Percentiles rank a stretch among this genome's conserved stretches.
Conservation (phyloP, 208 protist species). For the Crithidia sp. region DNA sequence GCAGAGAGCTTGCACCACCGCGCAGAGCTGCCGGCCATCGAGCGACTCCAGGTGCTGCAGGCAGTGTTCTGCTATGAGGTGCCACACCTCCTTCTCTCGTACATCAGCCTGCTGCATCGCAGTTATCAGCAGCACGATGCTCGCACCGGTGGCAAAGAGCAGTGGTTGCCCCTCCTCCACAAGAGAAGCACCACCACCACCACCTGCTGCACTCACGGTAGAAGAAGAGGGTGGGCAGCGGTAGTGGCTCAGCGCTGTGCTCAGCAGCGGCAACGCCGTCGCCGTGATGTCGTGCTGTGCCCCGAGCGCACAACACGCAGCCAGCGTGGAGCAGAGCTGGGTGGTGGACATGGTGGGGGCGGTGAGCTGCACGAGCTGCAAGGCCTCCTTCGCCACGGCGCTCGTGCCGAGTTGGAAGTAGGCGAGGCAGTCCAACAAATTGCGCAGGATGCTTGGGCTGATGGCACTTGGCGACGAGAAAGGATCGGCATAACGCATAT, state of each 20-base stretch:
- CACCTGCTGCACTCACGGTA: too few relatives aligned
- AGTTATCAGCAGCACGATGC: conserved; percentile 54
- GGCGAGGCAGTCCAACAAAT: conserved; percentile 77
- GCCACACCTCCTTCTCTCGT: conserved; percentile 74
- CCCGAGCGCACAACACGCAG: conserved; percentile 68
- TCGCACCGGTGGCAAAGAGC: conserved; percentile 22
- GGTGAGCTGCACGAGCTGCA: conserved; percentile 57
- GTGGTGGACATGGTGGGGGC: conserved; percentile 55
- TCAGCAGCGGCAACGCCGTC: conserved; percentile 60
- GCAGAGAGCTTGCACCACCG: conserved; percentile 62
- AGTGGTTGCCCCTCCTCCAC: conserved; percentile 6
- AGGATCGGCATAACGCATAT: too few relatives aligned
- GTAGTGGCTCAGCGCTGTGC: conserved; percentile 44
- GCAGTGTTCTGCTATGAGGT: conserved; percentile 75
- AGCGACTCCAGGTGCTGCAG: conserved; percentile 67
- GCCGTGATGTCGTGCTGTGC: conserved; percentile 54
- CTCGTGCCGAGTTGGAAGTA: conserved; percentile 76
- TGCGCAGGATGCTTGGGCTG: conserved; percentile 40
- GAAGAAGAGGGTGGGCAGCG: conserved; percentile 1
- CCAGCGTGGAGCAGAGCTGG: conserved; percentile 66
- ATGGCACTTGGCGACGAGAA: too few relatives aligned
- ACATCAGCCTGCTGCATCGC: conserved; percentile 53
- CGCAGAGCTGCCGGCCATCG: conserved; percentile 64
- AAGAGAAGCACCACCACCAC: not conserved
- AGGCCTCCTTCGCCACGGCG: conserved; percentile 55